Evolutionary conservation across 208 protist species (phyloP), one percentile per base, ranked within the genome.

Genomic region (Acanthamoeba lenticulata): DNA sequence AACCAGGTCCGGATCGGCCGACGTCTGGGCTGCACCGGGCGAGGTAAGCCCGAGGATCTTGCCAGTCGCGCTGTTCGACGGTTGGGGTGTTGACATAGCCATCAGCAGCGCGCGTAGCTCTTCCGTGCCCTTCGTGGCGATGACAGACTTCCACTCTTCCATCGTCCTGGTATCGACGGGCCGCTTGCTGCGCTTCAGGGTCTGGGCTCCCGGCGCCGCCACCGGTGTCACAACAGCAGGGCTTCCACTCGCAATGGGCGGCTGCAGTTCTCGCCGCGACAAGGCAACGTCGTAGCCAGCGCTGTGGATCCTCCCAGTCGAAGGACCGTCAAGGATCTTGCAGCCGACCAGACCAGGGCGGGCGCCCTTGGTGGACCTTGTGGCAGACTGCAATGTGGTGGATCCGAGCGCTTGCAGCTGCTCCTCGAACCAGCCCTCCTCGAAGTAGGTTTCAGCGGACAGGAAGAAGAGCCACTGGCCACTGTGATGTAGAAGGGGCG

Each of bases 361-460:
- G 0, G 29, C 40, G 45, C 34, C 17, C 6, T 7, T 29, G 2
- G 24, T 6, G 2, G 44, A 27, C 5, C 69, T 32, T 24, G 27
- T 81, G 40, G 19, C 40, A n/a, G 65, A 19, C 2, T 17, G 2
- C 9, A 21, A 47, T 17, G 1, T 34, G 9, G 36, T 17, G 19
- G 42, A 1, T 38, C 3, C 44, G 29, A 86, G 40, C 9, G n/a
- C 44, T 32, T 86, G 77, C 44, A 86, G 5, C 17, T 86, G 77
- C 38, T 86, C 77, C 13, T 86, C 77, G 44, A 86, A 86, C 77
- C 77, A 86, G 24, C 77, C 77, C 2, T 60, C 44, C 77, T 86
- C 77, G 27, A 86, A 86, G 77, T 47, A 57, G 1, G 77, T 57
- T 32, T 86, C 77, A 6, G 77, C 77, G 9, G 77, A 86, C 27